Conservation (phyloP, 164 flowering plant species). For the Magnolia changhungtana region DNA sequence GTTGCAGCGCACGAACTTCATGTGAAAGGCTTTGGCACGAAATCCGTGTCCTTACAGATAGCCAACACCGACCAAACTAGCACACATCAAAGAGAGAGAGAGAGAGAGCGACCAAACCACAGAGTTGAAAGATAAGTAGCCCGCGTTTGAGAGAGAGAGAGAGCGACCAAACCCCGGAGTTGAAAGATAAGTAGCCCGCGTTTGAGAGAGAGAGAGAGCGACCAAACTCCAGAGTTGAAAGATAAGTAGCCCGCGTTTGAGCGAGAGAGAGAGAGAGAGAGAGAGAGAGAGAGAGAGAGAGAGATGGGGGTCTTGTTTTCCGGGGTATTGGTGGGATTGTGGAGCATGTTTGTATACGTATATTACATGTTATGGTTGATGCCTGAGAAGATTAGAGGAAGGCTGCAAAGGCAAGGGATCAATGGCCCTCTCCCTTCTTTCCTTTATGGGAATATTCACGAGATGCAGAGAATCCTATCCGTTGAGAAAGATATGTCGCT, state of each 20-base stretch:
- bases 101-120: background rate
- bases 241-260: no score
- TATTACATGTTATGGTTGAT: conserved; percentile 12
- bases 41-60: no score
- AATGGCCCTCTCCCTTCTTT: conserved; percentile 14
- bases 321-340: background rate
- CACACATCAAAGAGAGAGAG: background rate
- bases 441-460: conserved; percentile 7
- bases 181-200: no score
- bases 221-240: no score
- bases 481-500: background rate
- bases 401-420: conserved; percentile 13
- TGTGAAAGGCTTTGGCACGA: no score
- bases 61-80: no score
- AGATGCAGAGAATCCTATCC: conserved; percentile 11
- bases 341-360: background rate
- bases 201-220: no score
- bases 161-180: no score
- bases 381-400: conserved; percentile 9
- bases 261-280: background rate
- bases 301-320: background rate
- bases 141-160: no score
- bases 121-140: no score
- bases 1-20: no score
- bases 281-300: background rate